These are phyloP conservation scores for Coemansia pectinata DNA, from an alignment of 192 early-diverging fungal genomes.

Conservation along the genomic window DNA sequence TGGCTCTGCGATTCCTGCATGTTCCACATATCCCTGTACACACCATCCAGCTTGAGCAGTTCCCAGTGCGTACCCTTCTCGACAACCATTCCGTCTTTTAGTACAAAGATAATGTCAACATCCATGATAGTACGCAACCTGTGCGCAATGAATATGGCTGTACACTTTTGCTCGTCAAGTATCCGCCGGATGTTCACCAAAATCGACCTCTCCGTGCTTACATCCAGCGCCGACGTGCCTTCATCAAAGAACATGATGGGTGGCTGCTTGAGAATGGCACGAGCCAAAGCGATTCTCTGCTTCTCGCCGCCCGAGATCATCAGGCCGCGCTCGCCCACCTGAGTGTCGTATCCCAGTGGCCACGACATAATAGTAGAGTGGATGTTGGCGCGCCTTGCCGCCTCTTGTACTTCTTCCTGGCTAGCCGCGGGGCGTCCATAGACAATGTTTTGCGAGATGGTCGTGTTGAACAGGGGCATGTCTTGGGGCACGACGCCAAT, in stretches of 20 bases:
- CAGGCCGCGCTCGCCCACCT: constrained; percentile 70
- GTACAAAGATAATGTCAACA: constrained; percentile 90
- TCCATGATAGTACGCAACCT: constrained; percentile 86
- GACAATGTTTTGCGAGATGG: constrained; percentile 87
- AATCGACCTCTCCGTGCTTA: constrained; percentile 68
- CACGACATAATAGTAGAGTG: constrained; percentile 61
- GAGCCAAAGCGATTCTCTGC: constrained; percentile 61
- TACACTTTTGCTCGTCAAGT: constrained; percentile 62
- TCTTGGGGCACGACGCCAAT: constrained; percentile 93
- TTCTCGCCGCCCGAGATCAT: constrained; percentile 75
- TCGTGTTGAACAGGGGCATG: constrained; percentile 92
- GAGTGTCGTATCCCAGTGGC: constrained; percentile 65
- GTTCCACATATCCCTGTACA: constrained; percentile 90
- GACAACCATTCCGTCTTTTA: constrained; percentile 79
- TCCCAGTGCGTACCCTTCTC: constrained; percentile 87
- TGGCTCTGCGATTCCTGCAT: constrained; percentile 45
- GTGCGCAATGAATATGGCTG: constrained; percentile 95
- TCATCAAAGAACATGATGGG: constrained; percentile 66
- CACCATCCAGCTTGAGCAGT: constrained; percentile 64
- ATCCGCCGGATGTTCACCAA: constrained; percentile 86
- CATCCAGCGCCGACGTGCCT: constrained; percentile 65
- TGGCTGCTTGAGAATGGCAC: constrained; percentile 57
- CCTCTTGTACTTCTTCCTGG: constrained; percentile 61
- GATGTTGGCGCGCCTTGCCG: constrained; percentile 62
- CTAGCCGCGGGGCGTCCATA: constrained; percentile 79